A percentile compares a stretch with the other conserved stretches of the same genome.
Conservation (phyloP, 805 yeast genomes). For the Wickerhamomyces strasburgensis region DNA sequence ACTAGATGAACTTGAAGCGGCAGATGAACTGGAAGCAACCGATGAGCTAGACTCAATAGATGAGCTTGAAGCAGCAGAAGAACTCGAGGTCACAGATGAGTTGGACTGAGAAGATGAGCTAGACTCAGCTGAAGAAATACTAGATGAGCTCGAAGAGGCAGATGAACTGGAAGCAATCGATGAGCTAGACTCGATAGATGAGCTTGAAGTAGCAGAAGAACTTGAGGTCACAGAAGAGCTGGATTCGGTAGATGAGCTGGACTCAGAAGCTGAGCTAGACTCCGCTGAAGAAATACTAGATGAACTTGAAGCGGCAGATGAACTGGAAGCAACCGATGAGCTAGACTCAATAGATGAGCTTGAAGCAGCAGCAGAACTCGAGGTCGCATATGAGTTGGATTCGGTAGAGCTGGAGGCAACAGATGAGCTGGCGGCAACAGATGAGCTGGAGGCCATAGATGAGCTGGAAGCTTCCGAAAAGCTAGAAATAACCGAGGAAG, state of each 20-base stretch:
- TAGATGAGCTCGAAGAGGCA: slow-evolving; percentile 2
- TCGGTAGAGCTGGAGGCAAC: neutral
- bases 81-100: slow-evolving; percentile 1
- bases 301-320: slow-evolving; percentile 1
- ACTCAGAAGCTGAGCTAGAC: slow-evolving; percentile 2
- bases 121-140: slow-evolving; percentile 1
- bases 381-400: neutral
- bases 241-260: slow-evolving; percentile 1
- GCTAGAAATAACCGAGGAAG: neutral
- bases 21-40: neutral
- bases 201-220: slow-evolving; percentile 1
- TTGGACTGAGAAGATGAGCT: slow-evolving; percentile 1
- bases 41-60: too few relatives aligned
- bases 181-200: neutral
- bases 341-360: too few relatives aligned
- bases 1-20: slow-evolving; percentile 1
- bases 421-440: slow-evolving; percentile 1
- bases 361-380: neutral
- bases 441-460: slow-evolving; percentile 3
- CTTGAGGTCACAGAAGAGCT: slow-evolving; percentile 1
- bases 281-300: slow-evolving; percentile 1
- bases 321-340: slow-evolving; percentile 1
- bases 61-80: neutral
- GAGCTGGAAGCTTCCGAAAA: neutral
- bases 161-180: slow-evolving; percentile 1